phyloP scores from a whole-genome alignment of 2,329 filamentous ascomycete species.

The Phyllosticta citribraziliensis region DNA sequence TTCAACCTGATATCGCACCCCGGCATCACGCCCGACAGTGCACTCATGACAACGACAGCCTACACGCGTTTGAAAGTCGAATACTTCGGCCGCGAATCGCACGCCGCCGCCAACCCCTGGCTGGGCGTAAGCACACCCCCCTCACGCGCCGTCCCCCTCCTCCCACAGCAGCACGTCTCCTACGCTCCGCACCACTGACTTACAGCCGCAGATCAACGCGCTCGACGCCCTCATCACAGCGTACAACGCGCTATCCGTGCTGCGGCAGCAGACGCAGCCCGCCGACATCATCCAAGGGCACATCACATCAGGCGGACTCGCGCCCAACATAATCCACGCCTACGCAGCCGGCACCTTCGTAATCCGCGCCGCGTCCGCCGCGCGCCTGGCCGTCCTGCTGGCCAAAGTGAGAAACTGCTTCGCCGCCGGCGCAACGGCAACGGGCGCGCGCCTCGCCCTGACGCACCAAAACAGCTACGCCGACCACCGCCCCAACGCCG shows the following conservation, averaged over 20 bases:
- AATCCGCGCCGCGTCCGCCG: constrained; percentile 23
- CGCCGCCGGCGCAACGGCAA: constrained; percentile 38
- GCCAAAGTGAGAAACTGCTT: constrained; percentile 33
- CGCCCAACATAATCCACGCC: constrained; percentile 31
- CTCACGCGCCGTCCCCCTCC: background rate
- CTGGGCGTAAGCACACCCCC: background rate
- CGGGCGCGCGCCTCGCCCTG: constrained; percentile 41
- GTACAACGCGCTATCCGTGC: constrained; percentile 21
- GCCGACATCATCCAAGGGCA: constrained; percentile 30
- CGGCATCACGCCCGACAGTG: constrained; percentile 29
- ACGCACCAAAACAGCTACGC: constrained; percentile 38
- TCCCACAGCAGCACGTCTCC: too few species aligned
- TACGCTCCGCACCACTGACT: background rate
- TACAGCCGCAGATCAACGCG: constrained; percentile 18
- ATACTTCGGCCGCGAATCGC: constrained; percentile 35
- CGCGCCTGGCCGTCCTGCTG: constrained; percentile 22
- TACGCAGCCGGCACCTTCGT: constrained; percentile 29
- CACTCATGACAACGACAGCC: constrained; percentile 44
- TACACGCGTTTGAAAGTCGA: constrained; percentile 41
- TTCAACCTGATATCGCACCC: constrained; percentile 21
- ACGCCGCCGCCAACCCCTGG: constrained; percentile 27
- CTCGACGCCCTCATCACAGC: constrained; percentile 20
- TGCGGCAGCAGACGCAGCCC: constrained; percentile 31
- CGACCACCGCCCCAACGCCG: constrained; percentile 46
- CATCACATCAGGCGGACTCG: constrained; percentile 21